These are phyloP conservation scores for Abortiporus biennis DNA, from an alignment of 1,284 basidiomycete genomes.

Conservation along the genomic window DNA sequence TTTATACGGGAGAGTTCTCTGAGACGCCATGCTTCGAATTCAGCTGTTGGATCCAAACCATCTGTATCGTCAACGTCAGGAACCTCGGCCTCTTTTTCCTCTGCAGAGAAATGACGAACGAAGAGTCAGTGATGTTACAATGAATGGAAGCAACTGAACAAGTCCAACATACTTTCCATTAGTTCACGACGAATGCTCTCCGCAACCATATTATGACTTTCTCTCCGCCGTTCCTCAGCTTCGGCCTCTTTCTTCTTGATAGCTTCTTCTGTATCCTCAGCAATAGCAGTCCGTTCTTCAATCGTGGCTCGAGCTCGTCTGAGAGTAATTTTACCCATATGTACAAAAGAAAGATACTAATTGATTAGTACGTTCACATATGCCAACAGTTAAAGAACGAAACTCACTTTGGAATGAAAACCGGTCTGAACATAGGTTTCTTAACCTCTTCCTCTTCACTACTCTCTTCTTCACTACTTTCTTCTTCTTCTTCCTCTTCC, in stretches of 20 bases:
- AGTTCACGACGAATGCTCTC: constrained; percentile 82
- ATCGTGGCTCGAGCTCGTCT: constrained; percentile 73
- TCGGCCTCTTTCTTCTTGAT: constrained; percentile 56
- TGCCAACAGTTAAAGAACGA: no score
- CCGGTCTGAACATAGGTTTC: constrained; percentile 72
- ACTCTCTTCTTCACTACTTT: constrained; percentile 72
- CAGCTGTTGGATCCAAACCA: constrained; percentile 82
- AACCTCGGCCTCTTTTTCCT: constrained; percentile 77
- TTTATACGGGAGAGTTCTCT: constrained; percentile 90
- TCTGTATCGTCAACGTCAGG: constrained; percentile 96
- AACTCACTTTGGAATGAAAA: constrained; percentile 86
- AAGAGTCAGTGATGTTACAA: background rate
- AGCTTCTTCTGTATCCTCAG: constrained; percentile 68
- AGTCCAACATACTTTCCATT: constrained; percentile 61
- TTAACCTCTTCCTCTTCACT: constrained; percentile 57
- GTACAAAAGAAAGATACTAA: background rate
- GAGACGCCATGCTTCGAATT: constrained; percentile 95
- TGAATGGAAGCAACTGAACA: background rate
- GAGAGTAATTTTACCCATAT: constrained; percentile 8
- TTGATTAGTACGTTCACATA: no score
- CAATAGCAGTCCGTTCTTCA: constrained; percentile 54
- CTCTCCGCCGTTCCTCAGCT: constrained; percentile 69
- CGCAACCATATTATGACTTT: constrained; percentile 83
- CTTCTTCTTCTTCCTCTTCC: constrained; percentile 36
- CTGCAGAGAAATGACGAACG: constrained; percentile 32